Conservation (phyloP, 106 monocot species). For the Xerophyta viscosa region DNA sequence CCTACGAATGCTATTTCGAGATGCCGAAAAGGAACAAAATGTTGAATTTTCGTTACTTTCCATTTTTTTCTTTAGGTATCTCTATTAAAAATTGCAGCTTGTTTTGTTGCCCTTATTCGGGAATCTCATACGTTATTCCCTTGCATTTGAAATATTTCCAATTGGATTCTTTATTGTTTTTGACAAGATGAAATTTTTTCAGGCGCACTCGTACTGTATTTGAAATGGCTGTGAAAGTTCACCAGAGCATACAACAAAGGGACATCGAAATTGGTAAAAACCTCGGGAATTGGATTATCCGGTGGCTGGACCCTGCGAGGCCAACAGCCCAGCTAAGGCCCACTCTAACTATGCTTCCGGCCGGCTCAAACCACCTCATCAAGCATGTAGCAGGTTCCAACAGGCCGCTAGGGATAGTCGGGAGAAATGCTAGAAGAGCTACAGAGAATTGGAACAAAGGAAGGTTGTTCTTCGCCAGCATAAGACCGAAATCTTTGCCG, state of each 20-base stretch:
- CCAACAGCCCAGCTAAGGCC: constrained; percentile 71
- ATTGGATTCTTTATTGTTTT: too few species aligned
- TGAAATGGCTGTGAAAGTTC: constrained; percentile 65
- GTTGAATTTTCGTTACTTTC: too few species aligned
- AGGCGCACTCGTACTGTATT: constrained; percentile 72
- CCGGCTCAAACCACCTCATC: constrained; percentile 5
- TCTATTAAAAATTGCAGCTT: too few species aligned
- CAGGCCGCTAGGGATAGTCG: constrained; percentile 8
- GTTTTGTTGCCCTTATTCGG: too few species aligned
- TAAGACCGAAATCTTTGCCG: constrained; percentile 33
- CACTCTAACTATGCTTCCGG: background rate
- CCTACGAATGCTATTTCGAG: too few species aligned
- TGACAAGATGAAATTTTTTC: too few species aligned
- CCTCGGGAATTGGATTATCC: constrained; percentile 72
- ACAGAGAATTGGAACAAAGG: constrained; percentile 19
- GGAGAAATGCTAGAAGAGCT: constrained; percentile 7
- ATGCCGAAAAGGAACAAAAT: too few species aligned
- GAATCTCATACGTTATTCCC: too few species aligned
- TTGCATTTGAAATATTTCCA: too few species aligned
- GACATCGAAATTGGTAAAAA: constrained; percentile 74
- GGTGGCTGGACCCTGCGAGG: constrained; percentile 75
- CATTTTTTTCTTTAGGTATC: too few species aligned
- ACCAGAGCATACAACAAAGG: constrained; percentile 71
- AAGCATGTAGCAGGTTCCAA: constrained; percentile 9
- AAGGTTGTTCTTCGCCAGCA: constrained; percentile 36